phyloP scores from a whole-genome alignment of 2,329 filamentous ascomycete species.

The Stromatinia cepivora region DNA sequence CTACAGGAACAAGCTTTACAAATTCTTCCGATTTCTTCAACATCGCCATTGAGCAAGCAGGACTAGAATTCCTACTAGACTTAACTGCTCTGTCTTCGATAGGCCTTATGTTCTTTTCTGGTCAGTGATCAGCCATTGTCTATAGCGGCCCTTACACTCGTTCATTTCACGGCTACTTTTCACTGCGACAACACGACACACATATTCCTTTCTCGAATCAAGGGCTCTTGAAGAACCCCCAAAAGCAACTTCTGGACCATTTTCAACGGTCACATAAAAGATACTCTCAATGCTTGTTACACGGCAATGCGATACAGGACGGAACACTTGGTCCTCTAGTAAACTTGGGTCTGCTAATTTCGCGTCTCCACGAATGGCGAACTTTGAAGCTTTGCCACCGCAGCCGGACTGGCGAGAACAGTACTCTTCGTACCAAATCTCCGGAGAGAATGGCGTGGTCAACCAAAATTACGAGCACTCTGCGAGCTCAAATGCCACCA shows the following conservation, averaged over 20 bases:
- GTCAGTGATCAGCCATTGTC: constrained; percentile 37
- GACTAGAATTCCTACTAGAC: constrained; percentile 25
- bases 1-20: constrained; percentile 31
- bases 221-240: constrained; percentile 11
- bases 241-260: constrained; percentile 11
- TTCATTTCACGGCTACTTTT: constrained; percentile 37
- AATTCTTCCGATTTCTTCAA: constrained; percentile 24
- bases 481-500: constrained; percentile 34
- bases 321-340: constrained; percentile 43
- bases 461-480: constrained; percentile 37
- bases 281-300: constrained; percentile 43
- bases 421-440: constrained; percentile 39
- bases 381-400: constrained; percentile 41
- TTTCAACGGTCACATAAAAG: constrained; percentile 28
- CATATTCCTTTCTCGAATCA: constrained; percentile 16
- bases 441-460: constrained; percentile 37
- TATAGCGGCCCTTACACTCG: constrained; percentile 37
- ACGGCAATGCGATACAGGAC: constrained; percentile 43
- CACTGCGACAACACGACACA: constrained; percentile 6
- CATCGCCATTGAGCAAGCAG: constrained; percentile 26
- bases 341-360: constrained; percentile 41
- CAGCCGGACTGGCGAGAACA: constrained; percentile 44
- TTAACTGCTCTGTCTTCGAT: constrained; percentile 31
- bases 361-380: constrained; percentile 43
- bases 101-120: constrained; percentile 36